Evolutionary conservation across 163 green algal species (phyloP).

Genomic region (Botryococcus braunii): DNA sequence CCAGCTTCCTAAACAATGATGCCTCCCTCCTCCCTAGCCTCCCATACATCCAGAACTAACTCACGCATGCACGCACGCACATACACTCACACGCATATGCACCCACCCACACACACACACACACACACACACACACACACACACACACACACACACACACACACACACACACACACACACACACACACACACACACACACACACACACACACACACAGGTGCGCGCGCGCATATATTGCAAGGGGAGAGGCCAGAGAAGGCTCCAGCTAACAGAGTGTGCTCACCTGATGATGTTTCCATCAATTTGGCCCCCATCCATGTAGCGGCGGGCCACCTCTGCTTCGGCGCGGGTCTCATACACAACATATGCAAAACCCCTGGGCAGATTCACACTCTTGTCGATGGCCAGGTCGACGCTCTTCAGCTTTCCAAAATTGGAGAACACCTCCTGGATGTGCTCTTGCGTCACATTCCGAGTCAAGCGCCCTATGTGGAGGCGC

Average conservation of each 20-base stretch:
- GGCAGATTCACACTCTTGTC: slow-evolving; percentile 59
- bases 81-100: no score
- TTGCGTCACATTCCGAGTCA: slow-evolving; percentile 75
- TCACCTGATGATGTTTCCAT: slow-evolving; percentile 64
- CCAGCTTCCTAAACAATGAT: no score
- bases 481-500: slow-evolving; percentile 58
- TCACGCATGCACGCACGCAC: no score
- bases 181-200: not conserved
- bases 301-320: slow-evolving; percentile 81
- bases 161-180: not conserved
- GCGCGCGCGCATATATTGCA: not conserved
- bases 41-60: no score
- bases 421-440: slow-evolving; percentile 47
- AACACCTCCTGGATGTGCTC: slow-evolving; percentile 80
- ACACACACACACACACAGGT: not conserved
- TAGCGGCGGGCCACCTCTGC: slow-evolving; percentile 58
- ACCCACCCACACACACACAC: no score
- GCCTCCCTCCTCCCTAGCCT: no score
- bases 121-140: no score
- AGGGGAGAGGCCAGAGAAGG: not conserved
- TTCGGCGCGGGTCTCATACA: slow-evolving; percentile 46
- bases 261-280: not conserved
- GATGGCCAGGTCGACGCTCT: slow-evolving; percentile 57
- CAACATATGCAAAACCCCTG: slow-evolving; percentile 74
- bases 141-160: not conserved